These are phyloP conservation scores for Venustampulla echinocandica DNA, from an alignment of 495 filamentous ascomycete genomes.

Conservation along the genomic window DNA sequence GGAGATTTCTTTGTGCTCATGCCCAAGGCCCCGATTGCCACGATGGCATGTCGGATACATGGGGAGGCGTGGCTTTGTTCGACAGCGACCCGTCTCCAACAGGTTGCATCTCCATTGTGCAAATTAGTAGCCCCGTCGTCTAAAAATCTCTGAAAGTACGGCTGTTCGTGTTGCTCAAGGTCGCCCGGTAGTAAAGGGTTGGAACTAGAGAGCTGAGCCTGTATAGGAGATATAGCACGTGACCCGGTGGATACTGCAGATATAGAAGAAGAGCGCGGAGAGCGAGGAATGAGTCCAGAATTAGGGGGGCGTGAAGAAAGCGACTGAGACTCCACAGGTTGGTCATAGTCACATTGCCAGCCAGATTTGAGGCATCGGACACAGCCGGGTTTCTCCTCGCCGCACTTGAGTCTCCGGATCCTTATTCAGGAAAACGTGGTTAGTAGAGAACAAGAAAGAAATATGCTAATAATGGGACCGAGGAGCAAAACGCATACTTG, in stretches of 20 bases:
- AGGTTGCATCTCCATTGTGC: neutral
- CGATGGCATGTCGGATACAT: slow-evolving; percentile 13
- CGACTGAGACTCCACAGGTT: neutral
- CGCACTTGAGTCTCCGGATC: slow-evolving; percentile 45
- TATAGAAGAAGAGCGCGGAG: neutral
- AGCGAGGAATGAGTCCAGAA: neutral
- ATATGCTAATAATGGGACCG: neutral
- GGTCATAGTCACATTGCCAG: slow-evolving; percentile 46
- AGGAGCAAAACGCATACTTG: slow-evolving; percentile 7
- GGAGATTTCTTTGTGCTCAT: neutral
- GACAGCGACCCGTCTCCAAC: slow-evolving; percentile 7
- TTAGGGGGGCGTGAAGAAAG: slow-evolving; percentile 9
- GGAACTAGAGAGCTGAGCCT: neutral
- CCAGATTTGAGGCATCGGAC: slow-evolving; percentile 41
- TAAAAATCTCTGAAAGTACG: slow-evolving; percentile 13
- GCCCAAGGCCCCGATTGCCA: slow-evolving; percentile 12
- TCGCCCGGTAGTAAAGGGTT: neutral
- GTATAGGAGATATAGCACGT: neutral
- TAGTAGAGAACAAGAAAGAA: slow-evolving; percentile 1
- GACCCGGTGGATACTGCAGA: slow-evolving; percentile 1
- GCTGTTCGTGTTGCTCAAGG: slow-evolving; percentile 1
- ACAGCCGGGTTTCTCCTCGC: slow-evolving; percentile 45
- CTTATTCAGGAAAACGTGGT: slow-evolving; percentile 1
- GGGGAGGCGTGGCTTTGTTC: neutral
- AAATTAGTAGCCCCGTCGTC: slow-evolving; percentile 7